phyloP scores from a whole-genome alignment of 1,284 basidiomycete genomes.

The Pyrrhoderma noxium region DNA sequence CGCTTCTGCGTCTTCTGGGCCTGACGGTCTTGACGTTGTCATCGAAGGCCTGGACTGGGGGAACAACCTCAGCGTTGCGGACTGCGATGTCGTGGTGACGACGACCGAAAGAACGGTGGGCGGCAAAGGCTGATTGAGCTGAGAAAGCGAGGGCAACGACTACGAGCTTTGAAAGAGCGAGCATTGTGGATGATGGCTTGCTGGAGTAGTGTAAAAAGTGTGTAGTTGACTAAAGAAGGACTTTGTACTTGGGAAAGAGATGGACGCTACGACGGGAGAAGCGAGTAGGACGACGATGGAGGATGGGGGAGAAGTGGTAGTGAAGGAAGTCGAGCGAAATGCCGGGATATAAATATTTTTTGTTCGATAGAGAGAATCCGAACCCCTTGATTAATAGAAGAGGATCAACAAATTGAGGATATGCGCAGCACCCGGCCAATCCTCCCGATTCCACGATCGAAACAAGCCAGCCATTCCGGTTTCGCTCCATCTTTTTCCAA shows the following conservation, averaged over 20 bases:
- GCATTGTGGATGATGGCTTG: constrained; percentile 4
- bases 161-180: constrained; percentile 13
- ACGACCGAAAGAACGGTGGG: constrained; percentile 1
- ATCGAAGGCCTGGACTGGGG: constrained; percentile 2
- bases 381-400: too few species aligned
- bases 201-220: background rate
- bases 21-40: constrained; percentile 10
- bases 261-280: background rate
- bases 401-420: too few species aligned
- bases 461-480: too few species aligned
- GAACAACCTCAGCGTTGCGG: constrained; percentile 9
- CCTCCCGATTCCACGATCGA: too few species aligned
- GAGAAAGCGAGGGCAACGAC: constrained; percentile 12
- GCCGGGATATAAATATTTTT: background rate
- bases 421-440: too few species aligned
- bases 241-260: background rate
- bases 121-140: background rate
- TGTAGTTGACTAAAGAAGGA: constrained; percentile 1
- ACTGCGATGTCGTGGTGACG: constrained; percentile 14
- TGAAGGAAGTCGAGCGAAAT: background rate
- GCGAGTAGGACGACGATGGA: background rate
- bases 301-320: background rate
- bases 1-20: constrained; percentile 11
- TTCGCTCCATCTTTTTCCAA: too few species aligned
- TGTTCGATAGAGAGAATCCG: too few species aligned